A percentile compares a stretch with the other conserved stretches of the same genome.
phyloP scores from a whole-genome alignment of 2,329 filamentous ascomycete species.

The Phaeosphaeriaceae sp. region DNA sequence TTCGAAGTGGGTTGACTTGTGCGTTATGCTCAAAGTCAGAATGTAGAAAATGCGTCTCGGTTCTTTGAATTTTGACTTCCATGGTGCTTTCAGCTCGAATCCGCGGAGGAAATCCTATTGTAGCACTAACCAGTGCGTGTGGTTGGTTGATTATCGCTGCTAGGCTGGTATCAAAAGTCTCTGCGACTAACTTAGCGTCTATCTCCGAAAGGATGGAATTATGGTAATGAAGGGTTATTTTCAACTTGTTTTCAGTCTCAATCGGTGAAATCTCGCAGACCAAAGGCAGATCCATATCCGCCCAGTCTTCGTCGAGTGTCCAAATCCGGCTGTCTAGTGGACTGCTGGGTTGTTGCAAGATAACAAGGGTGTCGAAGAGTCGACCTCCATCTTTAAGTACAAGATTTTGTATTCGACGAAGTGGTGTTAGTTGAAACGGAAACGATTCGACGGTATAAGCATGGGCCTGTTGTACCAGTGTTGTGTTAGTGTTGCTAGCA shows the following conservation, averaged over 20 bases:
- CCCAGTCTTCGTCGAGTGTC: conserved; percentile 58
- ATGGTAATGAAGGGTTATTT: conserved; percentile 66
- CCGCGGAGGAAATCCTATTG: conserved; percentile 22
- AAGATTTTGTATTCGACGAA: conserved; percentile 71
- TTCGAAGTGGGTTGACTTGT: conserved; percentile 25
- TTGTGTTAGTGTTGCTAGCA: conserved; percentile 56
- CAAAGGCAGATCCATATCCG: conserved; percentile 75
- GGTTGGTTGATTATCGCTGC: conserved; percentile 31
- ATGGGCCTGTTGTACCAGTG: conserved; percentile 67
- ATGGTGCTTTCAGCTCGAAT: conserved; percentile 36
- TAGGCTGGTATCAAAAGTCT: conserved; percentile 38
- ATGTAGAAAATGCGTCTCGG: conserved; percentile 37
- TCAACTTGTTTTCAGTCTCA: conserved; percentile 58
- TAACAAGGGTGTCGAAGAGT: conserved; percentile 80
- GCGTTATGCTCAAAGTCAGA: conserved; percentile 49
- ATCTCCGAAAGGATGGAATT: conserved; percentile 31
- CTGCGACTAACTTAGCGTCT: conserved; percentile 34
- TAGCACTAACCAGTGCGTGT: conserved; percentile 27
- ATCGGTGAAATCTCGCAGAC: conserved; percentile 76
- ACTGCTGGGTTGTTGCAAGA: conserved; percentile 70
- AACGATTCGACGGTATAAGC: conserved; percentile 66
- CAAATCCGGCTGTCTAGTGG: conserved; percentile 58
- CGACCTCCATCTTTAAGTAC: conserved; percentile 54
- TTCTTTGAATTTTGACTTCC: conserved; percentile 14
- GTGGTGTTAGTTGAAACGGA: conserved; percentile 74